These are phyloP conservation scores for Ramalina peruviana DNA, from an alignment of 495 filamentous ascomycete genomes.

Conservation along the genomic window DNA sequence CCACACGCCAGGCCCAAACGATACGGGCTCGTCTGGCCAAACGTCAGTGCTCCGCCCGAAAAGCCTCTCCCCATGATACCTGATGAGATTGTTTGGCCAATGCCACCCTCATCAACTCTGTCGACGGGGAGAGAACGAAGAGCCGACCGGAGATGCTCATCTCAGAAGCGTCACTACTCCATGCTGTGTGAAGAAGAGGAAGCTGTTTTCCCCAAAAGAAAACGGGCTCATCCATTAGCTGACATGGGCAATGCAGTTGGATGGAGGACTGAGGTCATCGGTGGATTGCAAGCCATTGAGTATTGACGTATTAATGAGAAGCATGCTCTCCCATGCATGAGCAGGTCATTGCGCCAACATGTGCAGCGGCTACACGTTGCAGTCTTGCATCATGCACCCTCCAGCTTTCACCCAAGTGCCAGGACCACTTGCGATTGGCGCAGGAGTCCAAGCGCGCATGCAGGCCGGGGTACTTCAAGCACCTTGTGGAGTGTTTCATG, in stretches of 20 bases:
- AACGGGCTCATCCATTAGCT: not conserved
- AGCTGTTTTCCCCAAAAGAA: not conserved
- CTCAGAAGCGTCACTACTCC: not conserved
- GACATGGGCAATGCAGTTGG: constrained; percentile 3
- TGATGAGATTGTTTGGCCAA: not conserved
- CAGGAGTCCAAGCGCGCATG: too few species aligned
- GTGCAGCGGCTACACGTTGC: too few species aligned
- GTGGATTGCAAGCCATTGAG: not conserved
- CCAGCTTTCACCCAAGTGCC: too few species aligned
- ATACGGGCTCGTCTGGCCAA: not conserved
- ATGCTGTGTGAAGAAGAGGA: constrained; percentile 6
- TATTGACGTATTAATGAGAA: not conserved
- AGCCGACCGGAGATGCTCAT: not conserved
- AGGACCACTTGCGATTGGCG: too few species aligned
- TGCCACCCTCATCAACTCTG: not conserved
- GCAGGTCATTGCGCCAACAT: too few species aligned
- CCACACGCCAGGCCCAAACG: not conserved
- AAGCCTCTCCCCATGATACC: not conserved
- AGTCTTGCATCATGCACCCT: too few species aligned
- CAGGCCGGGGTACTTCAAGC: too few species aligned
- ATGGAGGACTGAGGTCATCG: not conserved
- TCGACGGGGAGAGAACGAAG: not conserved
- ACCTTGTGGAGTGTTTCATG: too few species aligned
- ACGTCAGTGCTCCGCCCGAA: not conserved
- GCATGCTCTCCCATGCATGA: too few species aligned